These are phyloP conservation scores for Glomus cerebriforme DNA, from an alignment of 192 early-diverging fungal genomes.

Conservation along the genomic window DNA sequence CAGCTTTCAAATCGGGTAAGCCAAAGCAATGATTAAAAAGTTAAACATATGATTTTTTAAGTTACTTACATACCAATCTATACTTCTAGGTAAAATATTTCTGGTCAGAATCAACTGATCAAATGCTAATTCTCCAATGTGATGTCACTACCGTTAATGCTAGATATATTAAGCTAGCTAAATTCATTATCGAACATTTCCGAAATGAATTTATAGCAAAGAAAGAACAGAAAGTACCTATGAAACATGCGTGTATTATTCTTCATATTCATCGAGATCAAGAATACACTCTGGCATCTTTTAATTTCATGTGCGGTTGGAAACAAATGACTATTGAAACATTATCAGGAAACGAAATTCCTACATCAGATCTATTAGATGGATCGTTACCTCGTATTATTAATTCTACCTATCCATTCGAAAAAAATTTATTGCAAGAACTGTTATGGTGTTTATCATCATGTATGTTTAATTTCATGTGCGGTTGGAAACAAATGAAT, in stretches of 20 bases:
- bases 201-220: neutral
- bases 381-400: too few relatives aligned
- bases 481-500: conserved; percentile 27
- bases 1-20: conserved; percentile 4
- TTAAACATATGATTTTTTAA: neutral
- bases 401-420: too few relatives aligned
- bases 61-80: neutral
- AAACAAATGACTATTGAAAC: too few relatives aligned
- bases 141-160: neutral
- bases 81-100: neutral
- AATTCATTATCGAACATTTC: conserved; percentile 18
- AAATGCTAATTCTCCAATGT: conserved; percentile 24
- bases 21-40: neutral
- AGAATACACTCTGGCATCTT: neutral
- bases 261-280: conserved; percentile 32
- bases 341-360: too few relatives aligned
- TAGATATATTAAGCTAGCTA: conserved; percentile 26
- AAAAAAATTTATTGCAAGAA: too few relatives aligned
- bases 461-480: too few relatives aligned
- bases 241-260: conserved; percentile 21
- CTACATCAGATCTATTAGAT: too few relatives aligned
- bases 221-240: neutral
- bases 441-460: too few relatives aligned
- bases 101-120: conserved; percentile 12
- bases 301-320: too few relatives aligned